These are phyloP conservation scores for Actinomortierella ambigua DNA, from an alignment of 371 early-diverging fungal genomes.

Conservation along the genomic window DNA sequence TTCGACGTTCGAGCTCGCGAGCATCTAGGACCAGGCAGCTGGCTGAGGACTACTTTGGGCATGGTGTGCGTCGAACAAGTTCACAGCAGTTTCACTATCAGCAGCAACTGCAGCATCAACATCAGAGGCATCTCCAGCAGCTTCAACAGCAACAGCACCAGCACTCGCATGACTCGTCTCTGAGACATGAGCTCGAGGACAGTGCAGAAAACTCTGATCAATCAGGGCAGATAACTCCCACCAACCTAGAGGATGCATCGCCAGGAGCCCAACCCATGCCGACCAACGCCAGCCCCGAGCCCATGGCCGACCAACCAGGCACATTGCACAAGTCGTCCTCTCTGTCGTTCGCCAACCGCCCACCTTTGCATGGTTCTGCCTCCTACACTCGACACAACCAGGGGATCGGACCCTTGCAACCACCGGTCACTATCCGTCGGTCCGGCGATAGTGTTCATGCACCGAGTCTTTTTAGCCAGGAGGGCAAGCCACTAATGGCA, in stretches of 20 bases:
- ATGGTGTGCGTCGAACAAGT: conserved; percentile 4
- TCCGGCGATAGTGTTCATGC: conserved; percentile 36
- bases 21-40: too few relatives aligned
- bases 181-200: neutral
- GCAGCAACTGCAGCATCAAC: conserved; percentile 4
- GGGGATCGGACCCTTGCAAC: conserved; percentile 28
- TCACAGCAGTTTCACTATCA: conserved; percentile 19
- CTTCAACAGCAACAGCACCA: neutral
- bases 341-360: too few relatives aligned
- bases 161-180: neutral
- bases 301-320: too few relatives aligned
- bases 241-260: neutral
- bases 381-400: neutral
- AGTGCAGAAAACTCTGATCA: too few relatives aligned
- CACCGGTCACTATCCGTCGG: conserved; percentile 19
- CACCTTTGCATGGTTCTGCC: too few relatives aligned
- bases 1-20: too few relatives aligned
- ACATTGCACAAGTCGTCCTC: too few relatives aligned
- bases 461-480: conserved; percentile 23
- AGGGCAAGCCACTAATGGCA: conserved; percentile 15
- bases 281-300: neutral
- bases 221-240: neutral
- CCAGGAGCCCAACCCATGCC: neutral
- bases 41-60: conserved; percentile 7
- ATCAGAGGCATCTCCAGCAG: too few relatives aligned